Base-by-base conservation (phyloP, 805 yeast genomes). In the Saccharomycopsis malanga region DNA sequence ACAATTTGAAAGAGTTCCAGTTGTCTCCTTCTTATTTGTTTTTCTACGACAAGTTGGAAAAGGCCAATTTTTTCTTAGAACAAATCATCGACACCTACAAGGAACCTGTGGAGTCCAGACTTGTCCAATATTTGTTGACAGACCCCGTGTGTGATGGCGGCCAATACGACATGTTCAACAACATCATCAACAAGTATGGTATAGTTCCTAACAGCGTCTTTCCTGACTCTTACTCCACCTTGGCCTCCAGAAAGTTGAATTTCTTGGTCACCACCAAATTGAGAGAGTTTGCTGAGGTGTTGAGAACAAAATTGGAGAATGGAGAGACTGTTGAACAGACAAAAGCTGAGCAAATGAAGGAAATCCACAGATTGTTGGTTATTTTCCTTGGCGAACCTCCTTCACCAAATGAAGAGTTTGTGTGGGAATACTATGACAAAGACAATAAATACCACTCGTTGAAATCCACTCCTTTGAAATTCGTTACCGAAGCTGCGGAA, bases 31-130 rank as follows among this genome's bases (percentile, higher is more conserved):
- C 84, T 18, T 86, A 82, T 61, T 63, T 87, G 54, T 86, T 80
- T 69, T 87, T 87, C 66, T 84, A 83, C 62, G 96, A 87, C 61
- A 86, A 87, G 67, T 71, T 87, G 54, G 95, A 87, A 64, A 86
- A 86, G 68, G 79, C 88, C 39, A 86, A 87, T 62, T 83, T 71
- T 61, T 86, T 84, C 63, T 66, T 87, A 55, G 88, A 86, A 53
- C 87, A 83, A 62, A 74, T 85, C 47, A 67, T 81, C 49, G 83
- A 81, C 55, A 83, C 94, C 23, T 71, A 74, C 32, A 68, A 76
- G 30, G 81, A 81, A 61, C 79, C 72, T 36, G 74, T 81, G 45
- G 87, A 79, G 53, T 79, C 88, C 1, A 72, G 94, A 54, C 65
- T 85, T 49, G 75, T 86, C 42, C 86, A 81, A 64, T 76, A 73